These are phyloP conservation scores for Beauveria caledonica DNA, from an alignment of 2,329 filamentous ascomycete species.

Conservation along the genomic window DNA sequence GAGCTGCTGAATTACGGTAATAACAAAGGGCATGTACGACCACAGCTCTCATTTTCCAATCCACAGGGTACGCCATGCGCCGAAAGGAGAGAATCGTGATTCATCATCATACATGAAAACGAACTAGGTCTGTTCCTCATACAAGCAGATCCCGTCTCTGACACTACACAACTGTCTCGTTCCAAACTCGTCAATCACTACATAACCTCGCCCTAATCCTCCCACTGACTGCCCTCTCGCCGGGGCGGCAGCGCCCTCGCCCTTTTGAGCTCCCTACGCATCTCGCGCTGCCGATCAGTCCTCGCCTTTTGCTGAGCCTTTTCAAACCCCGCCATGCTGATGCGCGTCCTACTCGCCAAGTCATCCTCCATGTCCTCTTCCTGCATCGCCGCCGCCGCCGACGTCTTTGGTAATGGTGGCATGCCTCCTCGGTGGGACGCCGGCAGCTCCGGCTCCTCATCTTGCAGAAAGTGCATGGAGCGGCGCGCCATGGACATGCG, in stretches of 20 bases:
- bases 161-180: too few species aligned
- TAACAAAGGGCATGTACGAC: too few species aligned
- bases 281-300: constrained; percentile 37
- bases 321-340: constrained; percentile 55
- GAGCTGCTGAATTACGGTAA: too few species aligned
- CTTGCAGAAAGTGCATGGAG: constrained; percentile 29
- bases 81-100: too few species aligned
- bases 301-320: constrained; percentile 49
- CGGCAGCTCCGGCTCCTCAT: constrained; percentile 22
- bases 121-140: too few species aligned
- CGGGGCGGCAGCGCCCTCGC: constrained; percentile 29
- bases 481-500: constrained; percentile 68
- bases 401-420: constrained; percentile 11
- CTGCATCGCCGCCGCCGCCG: constrained; percentile 3
- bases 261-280: constrained; percentile 42
- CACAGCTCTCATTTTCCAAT: too few species aligned
- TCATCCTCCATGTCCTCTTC: constrained; percentile 26
- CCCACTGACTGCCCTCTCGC: constrained; percentile 35
- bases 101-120: too few species aligned
- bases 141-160: too few species aligned
- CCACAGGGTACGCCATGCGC: too few species aligned
- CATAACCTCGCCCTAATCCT: neutral
- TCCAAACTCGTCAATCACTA: too few species aligned
- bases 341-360: constrained; percentile 48
- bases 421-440: constrained; percentile 9